Evolutionary conservation across 106 monocot genomes (phyloP).

Genomic region (Dactylorhiza incarnata): DNA sequence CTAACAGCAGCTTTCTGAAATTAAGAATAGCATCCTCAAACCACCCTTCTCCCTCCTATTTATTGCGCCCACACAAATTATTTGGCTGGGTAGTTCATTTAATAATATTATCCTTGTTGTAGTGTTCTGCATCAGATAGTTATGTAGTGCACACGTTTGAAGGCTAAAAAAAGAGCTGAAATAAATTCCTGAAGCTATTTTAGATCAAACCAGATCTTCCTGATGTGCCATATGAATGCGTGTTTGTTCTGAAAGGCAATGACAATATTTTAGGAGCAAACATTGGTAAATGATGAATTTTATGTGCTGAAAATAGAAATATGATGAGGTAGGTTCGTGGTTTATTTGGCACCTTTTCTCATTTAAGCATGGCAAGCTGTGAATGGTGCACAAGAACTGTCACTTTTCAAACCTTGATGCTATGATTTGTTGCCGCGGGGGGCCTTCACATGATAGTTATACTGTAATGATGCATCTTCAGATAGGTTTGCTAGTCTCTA

Average conservation of each 20-base stretch:
- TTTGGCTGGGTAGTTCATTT: no score
- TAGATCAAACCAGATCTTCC: no score
- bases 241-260: not conserved
- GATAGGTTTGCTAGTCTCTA: not conserved
- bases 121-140: no score
- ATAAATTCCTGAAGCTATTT: no score
- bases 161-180: no score
- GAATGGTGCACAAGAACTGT: not conserved
- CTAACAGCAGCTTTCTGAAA: no score
- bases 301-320: not conserved
- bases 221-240: not conserved
- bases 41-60: no score
- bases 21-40: no score
- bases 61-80: no score
- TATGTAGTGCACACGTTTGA: no score
- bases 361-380: not conserved
- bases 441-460: not conserved
- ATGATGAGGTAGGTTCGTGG: not conserved
- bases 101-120: no score
- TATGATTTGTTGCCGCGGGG: not conserved
- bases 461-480: not conserved
- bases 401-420: not conserved
- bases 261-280: not conserved
- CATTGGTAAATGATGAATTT: not conserved
- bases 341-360: not conserved